phyloP scores from a whole-genome alignment of 768 basidiomycete genomes.

The Auricularia cornea region DNA sequence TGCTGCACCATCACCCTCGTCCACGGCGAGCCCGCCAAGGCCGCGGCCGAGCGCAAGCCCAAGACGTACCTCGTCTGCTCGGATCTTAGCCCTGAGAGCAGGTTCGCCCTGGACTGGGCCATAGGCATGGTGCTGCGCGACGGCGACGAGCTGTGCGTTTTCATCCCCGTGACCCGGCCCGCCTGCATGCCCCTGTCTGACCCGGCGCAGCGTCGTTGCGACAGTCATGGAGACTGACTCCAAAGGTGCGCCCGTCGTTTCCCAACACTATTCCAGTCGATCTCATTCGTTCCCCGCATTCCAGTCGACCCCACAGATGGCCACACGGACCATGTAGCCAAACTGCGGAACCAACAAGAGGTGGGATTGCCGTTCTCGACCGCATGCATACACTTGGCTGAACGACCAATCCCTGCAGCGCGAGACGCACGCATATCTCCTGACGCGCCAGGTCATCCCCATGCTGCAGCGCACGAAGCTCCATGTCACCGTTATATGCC shows the following conservation, averaged over 20 bases:
- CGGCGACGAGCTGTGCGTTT: constrained; percentile 76
- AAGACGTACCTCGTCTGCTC: constrained; percentile 82
- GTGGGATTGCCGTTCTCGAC: constrained; percentile 30
- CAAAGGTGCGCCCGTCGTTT: constrained; percentile 66
- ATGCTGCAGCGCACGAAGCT: constrained; percentile 86
- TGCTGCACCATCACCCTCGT: constrained; percentile 83
- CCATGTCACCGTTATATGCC: constrained; percentile 80
- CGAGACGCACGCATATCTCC: constrained; percentile 80
- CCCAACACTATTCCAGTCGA: background rate
- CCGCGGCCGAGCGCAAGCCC: constrained; percentile 46
- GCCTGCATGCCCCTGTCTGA: background rate
- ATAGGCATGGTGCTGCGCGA: constrained; percentile 93
- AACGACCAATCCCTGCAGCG: constrained; percentile 47
- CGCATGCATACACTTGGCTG: too few relatives aligned
- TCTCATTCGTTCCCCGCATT: constrained; percentile 7
- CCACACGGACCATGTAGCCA: constrained; percentile 63
- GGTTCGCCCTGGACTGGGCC: constrained; percentile 96
- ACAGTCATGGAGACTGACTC: constrained; percentile 88
- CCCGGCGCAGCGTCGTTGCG: constrained; percentile 54
- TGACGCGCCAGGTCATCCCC: constrained; percentile 81
- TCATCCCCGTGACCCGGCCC: background rate
- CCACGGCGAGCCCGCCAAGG: constrained; percentile 67
- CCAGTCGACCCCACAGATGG: constrained; percentile 62
- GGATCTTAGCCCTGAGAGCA: constrained; percentile 88
- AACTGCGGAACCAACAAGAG: constrained; percentile 87